Percentiles rank a stretch among this genome's conserved stretches.
These are phyloP conservation scores for Citrus cavaleriei DNA, from an alignment of 345 rosid species.

Conservation along the genomic window DNA sequence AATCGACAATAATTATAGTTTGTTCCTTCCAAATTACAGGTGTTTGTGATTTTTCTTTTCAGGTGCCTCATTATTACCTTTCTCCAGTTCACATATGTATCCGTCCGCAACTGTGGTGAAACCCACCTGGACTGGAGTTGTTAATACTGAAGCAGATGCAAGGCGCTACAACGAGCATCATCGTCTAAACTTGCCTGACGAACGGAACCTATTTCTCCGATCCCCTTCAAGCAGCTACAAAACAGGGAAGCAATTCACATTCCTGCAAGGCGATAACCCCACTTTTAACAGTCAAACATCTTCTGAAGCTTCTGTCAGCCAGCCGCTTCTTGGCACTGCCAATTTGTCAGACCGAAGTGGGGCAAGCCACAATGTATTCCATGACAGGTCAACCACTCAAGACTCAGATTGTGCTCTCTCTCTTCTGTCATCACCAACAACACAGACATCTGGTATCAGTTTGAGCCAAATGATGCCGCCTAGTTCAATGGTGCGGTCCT, in stretches of 20 bases:
- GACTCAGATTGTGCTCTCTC: constrained; percentile 88
- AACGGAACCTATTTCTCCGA: constrained; percentile 35
- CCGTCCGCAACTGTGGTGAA: constrained; percentile 40
- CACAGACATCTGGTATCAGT: constrained; percentile 33
- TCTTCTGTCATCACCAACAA: constrained; percentile 72
- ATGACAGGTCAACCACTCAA: constrained; percentile 46
- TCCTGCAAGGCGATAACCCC: constrained; percentile 37
- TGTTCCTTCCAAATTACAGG: neutral
- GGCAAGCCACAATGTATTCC: constrained; percentile 29
- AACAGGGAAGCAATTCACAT: constrained; percentile 45
- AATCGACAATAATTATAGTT: neutral
- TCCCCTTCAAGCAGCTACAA: constrained; percentile 33
- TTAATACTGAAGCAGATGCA: constrained; percentile 24
- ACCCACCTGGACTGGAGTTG: constrained; percentile 42
- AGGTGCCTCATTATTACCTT: constrained; percentile 47
- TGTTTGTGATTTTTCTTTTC: neutral
- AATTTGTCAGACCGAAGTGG: constrained; percentile 20
- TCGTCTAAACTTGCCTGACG: constrained; percentile 20
- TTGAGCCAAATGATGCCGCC: constrained; percentile 28
- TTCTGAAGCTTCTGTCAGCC: constrained; percentile 31
- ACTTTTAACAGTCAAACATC: constrained; percentile 18
- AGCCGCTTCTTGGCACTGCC: constrained; percentile 27
- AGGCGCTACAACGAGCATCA: constrained; percentile 23
- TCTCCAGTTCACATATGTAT: constrained; percentile 45
- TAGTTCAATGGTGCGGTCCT: constrained; percentile 17